Conservation (phyloP, 257 asterid species). For the Craterostigma plantagineum region DNA sequence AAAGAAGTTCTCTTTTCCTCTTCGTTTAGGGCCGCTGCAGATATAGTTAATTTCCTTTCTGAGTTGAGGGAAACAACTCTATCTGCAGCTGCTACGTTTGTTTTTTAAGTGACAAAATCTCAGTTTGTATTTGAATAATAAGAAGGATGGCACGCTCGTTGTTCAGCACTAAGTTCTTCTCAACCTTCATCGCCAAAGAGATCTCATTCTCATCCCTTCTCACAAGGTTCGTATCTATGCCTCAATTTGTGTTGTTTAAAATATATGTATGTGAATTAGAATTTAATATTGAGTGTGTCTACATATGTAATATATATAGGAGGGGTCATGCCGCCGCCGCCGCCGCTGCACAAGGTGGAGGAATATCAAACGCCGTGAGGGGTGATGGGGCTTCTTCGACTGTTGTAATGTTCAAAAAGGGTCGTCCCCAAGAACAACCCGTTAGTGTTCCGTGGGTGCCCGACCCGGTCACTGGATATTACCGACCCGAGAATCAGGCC, state of each 20-base stretch:
- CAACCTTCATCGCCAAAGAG: background rate
- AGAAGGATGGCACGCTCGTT: background rate
- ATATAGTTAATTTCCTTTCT: too few species aligned
- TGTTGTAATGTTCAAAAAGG: slow-evolving; percentile 27
- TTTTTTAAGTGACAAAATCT: too few species aligned
- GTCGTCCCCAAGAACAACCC: slow-evolving; percentile 14
- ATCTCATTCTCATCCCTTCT: slow-evolving; percentile 1
- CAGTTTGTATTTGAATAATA: background rate
- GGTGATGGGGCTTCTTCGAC: slow-evolving; percentile 25
- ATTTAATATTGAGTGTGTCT: background rate
- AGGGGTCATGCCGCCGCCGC: slow-evolving; percentile 35
- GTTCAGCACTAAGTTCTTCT: background rate
- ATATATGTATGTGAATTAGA: background rate
- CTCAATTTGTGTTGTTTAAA: background rate
- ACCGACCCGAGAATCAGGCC: slow-evolving; percentile 29
- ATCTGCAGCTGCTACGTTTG: too few species aligned
- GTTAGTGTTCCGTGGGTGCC: slow-evolving; percentile 37
- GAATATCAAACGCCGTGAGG: slow-evolving; percentile 9
- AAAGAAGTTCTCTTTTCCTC: too few species aligned
- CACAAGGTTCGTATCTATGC: background rate
- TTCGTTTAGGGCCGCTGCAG: too few species aligned
- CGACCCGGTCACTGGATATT: slow-evolving; percentile 46
- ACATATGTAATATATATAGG: too few species aligned
- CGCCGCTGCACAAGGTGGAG: slow-evolving; percentile 17
- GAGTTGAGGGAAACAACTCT: too few species aligned